Conservation (phyloP, 2,329 filamentous ascomycete genomes). For the Fusarium sp. region DNA sequence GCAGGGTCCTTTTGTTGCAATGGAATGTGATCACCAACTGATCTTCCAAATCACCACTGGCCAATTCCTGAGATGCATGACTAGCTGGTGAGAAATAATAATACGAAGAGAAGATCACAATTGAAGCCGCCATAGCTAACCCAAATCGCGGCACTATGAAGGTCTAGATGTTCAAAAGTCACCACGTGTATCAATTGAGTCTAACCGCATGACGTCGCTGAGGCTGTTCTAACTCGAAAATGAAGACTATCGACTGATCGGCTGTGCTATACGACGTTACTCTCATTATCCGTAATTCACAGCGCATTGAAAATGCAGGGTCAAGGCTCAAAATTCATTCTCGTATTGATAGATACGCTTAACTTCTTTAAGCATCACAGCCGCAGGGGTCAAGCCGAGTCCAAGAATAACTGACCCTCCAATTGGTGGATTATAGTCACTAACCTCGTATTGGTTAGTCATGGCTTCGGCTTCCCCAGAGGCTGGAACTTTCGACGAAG, state of each 20-base stretch:
- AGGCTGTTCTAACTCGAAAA: not conserved
- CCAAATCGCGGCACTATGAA: not conserved
- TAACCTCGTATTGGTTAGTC: not conserved
- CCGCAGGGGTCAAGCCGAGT: not conserved
- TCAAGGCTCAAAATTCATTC: not conserved
- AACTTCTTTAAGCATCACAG: conserved; percentile 1
- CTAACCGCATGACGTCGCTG: not conserved
- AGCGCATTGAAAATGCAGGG: not conserved
- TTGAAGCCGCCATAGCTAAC: not conserved
- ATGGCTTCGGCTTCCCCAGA: conserved; percentile 1
- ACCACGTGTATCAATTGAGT: not conserved
- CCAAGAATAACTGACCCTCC: conserved; percentile 6
- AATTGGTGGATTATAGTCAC: rapidly evolving
- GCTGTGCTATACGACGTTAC: conserved; percentile 20
- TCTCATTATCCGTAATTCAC: not conserved
- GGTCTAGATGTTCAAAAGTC: not conserved
- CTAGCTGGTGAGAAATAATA: no score
- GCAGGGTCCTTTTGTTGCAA: not conserved
- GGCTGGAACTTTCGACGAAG: not conserved
- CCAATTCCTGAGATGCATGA: not conserved
- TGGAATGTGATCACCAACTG: not conserved
- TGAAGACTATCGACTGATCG: not conserved
- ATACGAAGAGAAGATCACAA: not conserved
- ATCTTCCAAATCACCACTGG: not conserved
- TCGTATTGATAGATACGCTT: conserved; percentile 22